These are phyloP conservation scores for Geotrichum macrosporum DNA, from an alignment of 1,139 yeast species.

Conservation along the genomic window DNA sequence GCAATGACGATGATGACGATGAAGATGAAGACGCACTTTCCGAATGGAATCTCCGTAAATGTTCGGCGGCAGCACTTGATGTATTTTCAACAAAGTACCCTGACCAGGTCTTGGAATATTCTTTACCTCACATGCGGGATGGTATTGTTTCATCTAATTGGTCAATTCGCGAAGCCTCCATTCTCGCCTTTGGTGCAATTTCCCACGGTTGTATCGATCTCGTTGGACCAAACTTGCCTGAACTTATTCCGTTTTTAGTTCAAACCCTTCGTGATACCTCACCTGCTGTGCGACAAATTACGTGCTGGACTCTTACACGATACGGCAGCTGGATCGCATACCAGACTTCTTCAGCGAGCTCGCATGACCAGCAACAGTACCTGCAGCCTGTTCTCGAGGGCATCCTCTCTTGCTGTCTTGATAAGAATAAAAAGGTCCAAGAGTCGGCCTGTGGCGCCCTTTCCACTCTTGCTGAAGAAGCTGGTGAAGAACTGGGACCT, in stretches of 20 bases:
- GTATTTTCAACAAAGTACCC: constrained; percentile 68
- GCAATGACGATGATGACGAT: constrained; percentile 59
- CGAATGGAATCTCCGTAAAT: constrained; percentile 89
- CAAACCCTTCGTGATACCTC: constrained; percentile 71
- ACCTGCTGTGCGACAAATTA: constrained; percentile 83
- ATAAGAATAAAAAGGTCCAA: constrained; percentile 85
- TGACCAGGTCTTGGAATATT: constrained; percentile 56
- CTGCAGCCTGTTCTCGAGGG: constrained; percentile 69
- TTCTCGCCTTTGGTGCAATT: constrained; percentile 91
- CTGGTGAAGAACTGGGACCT: constrained; percentile 57
- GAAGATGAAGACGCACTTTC: constrained; percentile 59
- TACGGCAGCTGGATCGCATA: constrained; percentile 69
- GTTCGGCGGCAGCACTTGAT: constrained; percentile 91
- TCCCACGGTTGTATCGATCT: constrained; percentile 80
- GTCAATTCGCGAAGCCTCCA: constrained; percentile 91
- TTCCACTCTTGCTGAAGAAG: constrained; percentile 73
- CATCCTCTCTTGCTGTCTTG: constrained; percentile 68
- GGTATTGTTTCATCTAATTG: constrained; percentile 67
- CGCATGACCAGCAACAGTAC: constrained; percentile 61
- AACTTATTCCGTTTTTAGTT: constrained; percentile 77
- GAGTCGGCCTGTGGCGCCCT: constrained; percentile 89
- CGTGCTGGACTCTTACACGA: constrained; percentile 93
- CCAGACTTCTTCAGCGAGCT: constrained; percentile 42
- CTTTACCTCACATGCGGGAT: constrained; percentile 72
- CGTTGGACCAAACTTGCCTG: constrained; percentile 69